Evolutionary conservation across 169 alveolate genomes (phyloP).

Genomic region (Cytauxzoon felis): DNA sequence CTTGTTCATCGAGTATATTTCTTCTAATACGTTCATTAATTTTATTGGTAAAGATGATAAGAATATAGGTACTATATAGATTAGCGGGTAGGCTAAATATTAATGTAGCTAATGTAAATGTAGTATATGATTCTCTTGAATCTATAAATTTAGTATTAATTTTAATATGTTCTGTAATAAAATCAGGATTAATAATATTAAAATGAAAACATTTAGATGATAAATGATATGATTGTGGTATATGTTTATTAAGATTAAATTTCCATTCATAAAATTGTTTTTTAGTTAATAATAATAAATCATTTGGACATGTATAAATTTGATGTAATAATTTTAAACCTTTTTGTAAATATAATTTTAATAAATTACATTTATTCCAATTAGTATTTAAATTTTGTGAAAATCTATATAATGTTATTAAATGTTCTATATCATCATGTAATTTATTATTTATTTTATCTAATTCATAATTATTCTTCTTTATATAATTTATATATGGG

Average conservation of each 20-base stretch:
- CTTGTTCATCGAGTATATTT: conserved; percentile 32
- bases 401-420: conserved; percentile 66
- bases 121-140: conserved; percentile 40
- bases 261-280: conserved; percentile 78
- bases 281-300: conserved; percentile 60
- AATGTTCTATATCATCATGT: conserved; percentile 53
- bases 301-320: conserved; percentile 69
- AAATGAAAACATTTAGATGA: conserved; percentile 56
- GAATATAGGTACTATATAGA: conserved; percentile 45
- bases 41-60: conserved; percentile 30
- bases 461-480: conserved; percentile 62
- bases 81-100: conserved; percentile 31
- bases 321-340: conserved; percentile 73
- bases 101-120: conserved; percentile 30
- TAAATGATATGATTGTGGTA: conserved; percentile 75
- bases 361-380: conserved; percentile 75
- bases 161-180: conserved; percentile 25
- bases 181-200: conserved; percentile 33
- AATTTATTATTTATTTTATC: conserved; percentile 59
- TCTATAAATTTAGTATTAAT: conserved; percentile 34
- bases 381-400: conserved; percentile 79
- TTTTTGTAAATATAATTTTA: conserved; percentile 66
- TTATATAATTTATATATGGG: conserved; percentile 27
- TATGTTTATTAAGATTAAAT: conserved; percentile 66
- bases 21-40: conserved; percentile 54